These are phyloP conservation scores for Millerago galiae DNA, from an alignment of 805 yeast genomes.

Conservation along the genomic window DNA sequence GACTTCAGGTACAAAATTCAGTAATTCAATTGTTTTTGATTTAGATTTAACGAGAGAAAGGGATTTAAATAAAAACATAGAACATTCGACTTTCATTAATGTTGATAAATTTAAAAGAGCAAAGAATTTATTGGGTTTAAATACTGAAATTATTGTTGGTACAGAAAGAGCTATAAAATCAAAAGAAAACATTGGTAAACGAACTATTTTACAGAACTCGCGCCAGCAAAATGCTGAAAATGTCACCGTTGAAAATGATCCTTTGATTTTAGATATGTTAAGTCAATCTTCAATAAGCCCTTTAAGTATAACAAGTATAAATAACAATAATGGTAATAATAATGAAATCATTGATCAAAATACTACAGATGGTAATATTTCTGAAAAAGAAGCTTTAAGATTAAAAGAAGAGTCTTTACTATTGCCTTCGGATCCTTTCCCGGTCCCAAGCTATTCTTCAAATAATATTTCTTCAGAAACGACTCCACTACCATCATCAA, in stretches of 20 bases:
- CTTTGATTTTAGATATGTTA: constrained; percentile 11
- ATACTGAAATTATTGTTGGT: constrained; percentile 76
- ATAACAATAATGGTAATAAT: constrained; percentile 1
- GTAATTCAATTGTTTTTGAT: constrained; percentile 21
- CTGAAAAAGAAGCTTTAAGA: constrained; percentile 55
- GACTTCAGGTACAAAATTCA: constrained; percentile 11
- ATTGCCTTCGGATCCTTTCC: constrained; percentile 52
- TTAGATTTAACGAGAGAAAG: constrained; percentile 19
- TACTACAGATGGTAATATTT: not conserved
- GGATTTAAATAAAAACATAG: constrained; percentile 14
- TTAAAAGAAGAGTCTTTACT: constrained; percentile 51
- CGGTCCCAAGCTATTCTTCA: constrained; percentile 18
- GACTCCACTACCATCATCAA: not conserved
- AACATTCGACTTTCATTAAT: constrained; percentile 46
- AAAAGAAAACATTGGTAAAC: constrained; percentile 10
- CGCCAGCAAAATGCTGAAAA: not conserved
- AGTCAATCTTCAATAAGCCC: constrained; percentile 23
- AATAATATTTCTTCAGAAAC: not conserved
- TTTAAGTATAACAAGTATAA: constrained; percentile 11
- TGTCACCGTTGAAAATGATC: constrained; percentile 1
- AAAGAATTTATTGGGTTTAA: constrained; percentile 74
- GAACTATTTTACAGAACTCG: constrained; percentile 8
- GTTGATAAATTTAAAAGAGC: constrained; percentile 73
- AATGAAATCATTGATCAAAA: not conserved
- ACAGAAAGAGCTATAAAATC: constrained; percentile 44